Evolutionary conservation across 345 rosid species (phyloP), one percentile per base, ranked within the genome.

Genomic region (Gynandropsis gynandra): DNA sequence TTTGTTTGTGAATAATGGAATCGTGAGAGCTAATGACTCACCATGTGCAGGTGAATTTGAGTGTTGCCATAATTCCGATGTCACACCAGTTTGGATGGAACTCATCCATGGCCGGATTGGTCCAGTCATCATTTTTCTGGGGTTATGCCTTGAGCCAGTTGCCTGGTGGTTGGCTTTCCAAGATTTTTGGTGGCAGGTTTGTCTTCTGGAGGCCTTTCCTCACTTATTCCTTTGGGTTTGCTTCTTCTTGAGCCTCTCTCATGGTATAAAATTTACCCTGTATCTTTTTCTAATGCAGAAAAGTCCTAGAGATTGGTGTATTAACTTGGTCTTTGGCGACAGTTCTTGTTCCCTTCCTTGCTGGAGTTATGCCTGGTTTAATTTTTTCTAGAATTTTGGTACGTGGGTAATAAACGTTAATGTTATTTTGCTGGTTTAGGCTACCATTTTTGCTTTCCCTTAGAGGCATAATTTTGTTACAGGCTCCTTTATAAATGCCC

Each of bases 151-250:
- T 89, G 78, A 89, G 96, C 60, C 98, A 90, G 66, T 76, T 83
- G 71, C 95, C 96, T 12, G 95, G 96, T 14, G 96, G 95, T 43
- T 90, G 96, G 98, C 85, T 87, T 57, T 63, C 98, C 49, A 90
- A 83, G 80, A 63, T 77, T 60, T 82, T 87, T 50, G 98, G 96
- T 16, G 98, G 98, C 52, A 81, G 98, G 98, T 90, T 59, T 62
- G 90, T 72, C 19, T 45, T 34, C 14, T 50, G 10, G 5, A 12
- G 8, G 27, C 42, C 63, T 43, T 40, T 33, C 43, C 16, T 5
- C 0, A 39, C 7, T 41, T 59, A 39, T 42, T 4, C 5, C 37
- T n/a, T 8, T 44, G 34, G 32, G 31, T 29, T 9, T 41, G 51
- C 1, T 61, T 27, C 27, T 42, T n/a, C 10, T 16, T 42, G 10